Conservation (phyloP, 2,329 filamentous ascomycete species). For the Chrysoporthe puriensis region DNA sequence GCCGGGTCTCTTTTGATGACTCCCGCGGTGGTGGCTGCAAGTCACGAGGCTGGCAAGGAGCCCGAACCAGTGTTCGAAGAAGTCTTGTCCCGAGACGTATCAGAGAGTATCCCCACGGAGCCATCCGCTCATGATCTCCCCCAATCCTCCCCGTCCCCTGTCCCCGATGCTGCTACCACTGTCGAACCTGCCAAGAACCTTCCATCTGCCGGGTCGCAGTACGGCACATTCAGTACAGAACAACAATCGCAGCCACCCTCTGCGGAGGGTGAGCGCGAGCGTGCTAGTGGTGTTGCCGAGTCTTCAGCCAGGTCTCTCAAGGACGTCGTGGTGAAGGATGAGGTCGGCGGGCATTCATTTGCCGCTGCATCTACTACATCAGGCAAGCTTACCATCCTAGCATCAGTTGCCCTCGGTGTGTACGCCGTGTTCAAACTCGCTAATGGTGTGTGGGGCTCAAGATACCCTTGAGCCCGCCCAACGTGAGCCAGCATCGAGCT, state of each 20-base stretch:
- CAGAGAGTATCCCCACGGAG: slow-evolving; percentile 27
- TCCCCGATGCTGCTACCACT: slow-evolving; percentile 28
- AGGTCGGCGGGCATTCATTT: slow-evolving; percentile 25
- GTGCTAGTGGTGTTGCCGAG: slow-evolving; percentile 24
- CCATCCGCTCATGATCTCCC: slow-evolving; percentile 29
- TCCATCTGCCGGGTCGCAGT: slow-evolving; percentile 30
- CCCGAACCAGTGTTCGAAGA: slow-evolving; percentile 13
- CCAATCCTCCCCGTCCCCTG: slow-evolving; percentile 14
- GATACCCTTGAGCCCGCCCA: slow-evolving; percentile 26
- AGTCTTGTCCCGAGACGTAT: slow-evolving; percentile 16
- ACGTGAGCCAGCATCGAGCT: slow-evolving; percentile 23
- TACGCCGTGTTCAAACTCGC: slow-evolving; percentile 30
- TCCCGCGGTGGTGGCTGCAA: slow-evolving; percentile 12
- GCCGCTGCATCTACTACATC: slow-evolving; percentile 27
- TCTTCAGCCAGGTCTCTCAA: slow-evolving; percentile 30
- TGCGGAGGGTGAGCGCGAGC: slow-evolving; percentile 25
- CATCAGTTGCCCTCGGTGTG: slow-evolving; percentile 29
- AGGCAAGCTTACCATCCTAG: slow-evolving; percentile 31
- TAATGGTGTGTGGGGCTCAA: slow-evolving; percentile 30
- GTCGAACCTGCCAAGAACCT: slow-evolving; percentile 25
- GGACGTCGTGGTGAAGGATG: slow-evolving; percentile 28
- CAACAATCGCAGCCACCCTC: slow-evolving; percentile 23
- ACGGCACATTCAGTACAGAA: slow-evolving; percentile 28
- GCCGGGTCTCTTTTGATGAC: slow-evolving; percentile 17
- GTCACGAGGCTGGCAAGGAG: slow-evolving; percentile 1